Conservation (phyloP, 257 asterid genomes). For the Apocynum venetum region DNA sequence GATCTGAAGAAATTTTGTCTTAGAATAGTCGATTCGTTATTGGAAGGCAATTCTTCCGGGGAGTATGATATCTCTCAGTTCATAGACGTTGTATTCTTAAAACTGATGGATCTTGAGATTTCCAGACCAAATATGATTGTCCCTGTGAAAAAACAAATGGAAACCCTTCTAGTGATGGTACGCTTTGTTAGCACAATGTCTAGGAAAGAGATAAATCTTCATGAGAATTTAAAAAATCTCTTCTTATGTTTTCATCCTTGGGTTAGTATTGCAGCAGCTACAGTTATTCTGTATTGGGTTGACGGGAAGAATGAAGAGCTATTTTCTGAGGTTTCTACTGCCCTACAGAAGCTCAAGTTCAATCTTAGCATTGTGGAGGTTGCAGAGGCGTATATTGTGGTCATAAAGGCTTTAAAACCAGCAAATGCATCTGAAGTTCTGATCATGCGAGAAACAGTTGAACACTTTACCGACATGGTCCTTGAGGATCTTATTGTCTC, state of each 20-base stretch:
- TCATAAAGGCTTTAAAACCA: background rate
- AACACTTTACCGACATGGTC: too few species aligned
- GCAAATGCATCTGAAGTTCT: background rate
- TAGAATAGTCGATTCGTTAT: background rate
- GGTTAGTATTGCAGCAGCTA: too few species aligned
- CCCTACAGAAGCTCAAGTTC: too few species aligned
- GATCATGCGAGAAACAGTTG: background rate
- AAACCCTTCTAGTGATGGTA: background rate
- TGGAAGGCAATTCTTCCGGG: too few species aligned
- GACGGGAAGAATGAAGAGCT: too few species aligned
- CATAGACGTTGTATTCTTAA: background rate
- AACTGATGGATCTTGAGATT: background rate
- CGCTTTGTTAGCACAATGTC: background rate
- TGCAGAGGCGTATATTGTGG: background rate
- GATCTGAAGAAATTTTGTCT: background rate
- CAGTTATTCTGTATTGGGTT: too few species aligned
- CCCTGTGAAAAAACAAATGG: too few species aligned
- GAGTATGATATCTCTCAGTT: too few species aligned
- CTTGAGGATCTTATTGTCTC: too few species aligned
- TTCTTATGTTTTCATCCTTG: background rate
- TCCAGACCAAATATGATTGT: too few species aligned
- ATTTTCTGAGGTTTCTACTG: too few species aligned
- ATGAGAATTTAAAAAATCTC: background rate
- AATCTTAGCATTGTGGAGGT: background rate
- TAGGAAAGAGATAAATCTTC: background rate